These are phyloP conservation scores for Podospora comata DNA, from an alignment of 495 filamentous ascomycete genomes.

Conservation along the genomic window DNA sequence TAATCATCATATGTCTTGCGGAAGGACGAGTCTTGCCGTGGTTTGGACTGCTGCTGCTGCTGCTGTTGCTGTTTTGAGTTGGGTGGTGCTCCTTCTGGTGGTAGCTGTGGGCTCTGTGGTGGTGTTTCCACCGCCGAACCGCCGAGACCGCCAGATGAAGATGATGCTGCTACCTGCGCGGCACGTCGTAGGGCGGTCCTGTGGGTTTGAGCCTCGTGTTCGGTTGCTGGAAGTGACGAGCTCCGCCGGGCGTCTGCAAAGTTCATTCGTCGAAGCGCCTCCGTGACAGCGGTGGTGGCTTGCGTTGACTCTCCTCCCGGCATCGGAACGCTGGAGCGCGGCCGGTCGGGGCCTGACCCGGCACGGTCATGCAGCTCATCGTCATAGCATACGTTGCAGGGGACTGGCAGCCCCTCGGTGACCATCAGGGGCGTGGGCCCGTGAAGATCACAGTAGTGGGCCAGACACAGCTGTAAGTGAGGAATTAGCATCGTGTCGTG, in stretches of 20 bases:
- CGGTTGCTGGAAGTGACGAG: conserved; percentile 39
- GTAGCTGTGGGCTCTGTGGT: conserved; percentile 57
- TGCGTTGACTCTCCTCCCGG: conserved; percentile 32
- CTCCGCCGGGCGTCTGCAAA: conserved; percentile 34
- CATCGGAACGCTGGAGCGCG: conserved; percentile 33
- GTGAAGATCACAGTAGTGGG: conserved; percentile 95
- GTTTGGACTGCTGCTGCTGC: conserved; percentile 28
- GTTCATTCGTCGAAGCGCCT: conserved; percentile 43
- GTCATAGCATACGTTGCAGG: conserved; percentile 71
- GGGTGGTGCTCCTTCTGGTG: conserved; percentile 25
- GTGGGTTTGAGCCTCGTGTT: conserved; percentile 42
- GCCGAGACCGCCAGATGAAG: background rate
- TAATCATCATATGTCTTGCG: conserved; percentile 56
- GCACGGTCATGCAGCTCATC: conserved; percentile 29
- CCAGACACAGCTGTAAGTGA: conserved; percentile 74
- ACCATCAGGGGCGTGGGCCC: conserved; percentile 94
- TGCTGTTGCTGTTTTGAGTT: conserved; percentile 7
- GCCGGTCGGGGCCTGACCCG: conserved; percentile 23
- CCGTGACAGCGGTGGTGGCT: conserved; percentile 34
- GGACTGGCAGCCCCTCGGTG: conserved; percentile 78
- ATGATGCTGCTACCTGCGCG: conserved; percentile 26
- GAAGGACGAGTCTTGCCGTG: conserved; percentile 50
- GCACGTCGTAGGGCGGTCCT: conserved; percentile 38
- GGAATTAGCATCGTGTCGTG: conserved; percentile 37
- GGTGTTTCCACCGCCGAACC: conserved; percentile 56